Conservation (phyloP, 176 grass and related monocot species). For the Puya raimondii region DNA sequence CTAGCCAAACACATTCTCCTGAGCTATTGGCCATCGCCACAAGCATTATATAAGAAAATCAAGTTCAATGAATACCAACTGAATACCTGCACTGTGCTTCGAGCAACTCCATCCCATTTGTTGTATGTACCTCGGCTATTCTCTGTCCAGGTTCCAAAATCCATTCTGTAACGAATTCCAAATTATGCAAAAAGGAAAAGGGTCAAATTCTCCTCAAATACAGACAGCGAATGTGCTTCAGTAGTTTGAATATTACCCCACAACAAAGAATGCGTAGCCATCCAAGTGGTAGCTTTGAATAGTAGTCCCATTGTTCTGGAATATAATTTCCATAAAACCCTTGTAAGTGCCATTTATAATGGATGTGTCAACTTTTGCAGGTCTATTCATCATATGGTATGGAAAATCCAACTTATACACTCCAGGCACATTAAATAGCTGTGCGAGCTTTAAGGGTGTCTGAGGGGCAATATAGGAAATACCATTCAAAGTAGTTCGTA, state of each 20-base stretch:
- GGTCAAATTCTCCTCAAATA: constrained; percentile 4
- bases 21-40: too few species aligned
- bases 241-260: constrained; percentile 44
- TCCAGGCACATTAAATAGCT: constrained; percentile 62
- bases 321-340: constrained; percentile 93
- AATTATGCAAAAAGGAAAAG: background rate
- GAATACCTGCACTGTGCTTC: constrained; percentile 71
- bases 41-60: too few species aligned
- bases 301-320: constrained; percentile 74
- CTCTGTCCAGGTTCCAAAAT: constrained; percentile 85
- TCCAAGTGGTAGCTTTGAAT: constrained; percentile 91
- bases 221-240: background rate
- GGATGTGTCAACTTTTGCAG: constrained; percentile 74
- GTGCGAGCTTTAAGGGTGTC: constrained; percentile 74
- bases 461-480: constrained; percentile 74
- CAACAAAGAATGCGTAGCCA: constrained; percentile 93
- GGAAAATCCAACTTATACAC: constrained; percentile 93
- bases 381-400: constrained; percentile 62
- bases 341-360: constrained; percentile 93
- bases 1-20: too few species aligned
- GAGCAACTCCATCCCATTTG: constrained; percentile 99
- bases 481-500: constrained; percentile 70
- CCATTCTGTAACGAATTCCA: constrained; percentile 49
- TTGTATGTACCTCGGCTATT: constrained; percentile 87
- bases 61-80: background rate